These are phyloP conservation scores for Trametes coccinea DNA, from an alignment of 768 basidiomycete genomes.

Conservation along the genomic window DNA sequence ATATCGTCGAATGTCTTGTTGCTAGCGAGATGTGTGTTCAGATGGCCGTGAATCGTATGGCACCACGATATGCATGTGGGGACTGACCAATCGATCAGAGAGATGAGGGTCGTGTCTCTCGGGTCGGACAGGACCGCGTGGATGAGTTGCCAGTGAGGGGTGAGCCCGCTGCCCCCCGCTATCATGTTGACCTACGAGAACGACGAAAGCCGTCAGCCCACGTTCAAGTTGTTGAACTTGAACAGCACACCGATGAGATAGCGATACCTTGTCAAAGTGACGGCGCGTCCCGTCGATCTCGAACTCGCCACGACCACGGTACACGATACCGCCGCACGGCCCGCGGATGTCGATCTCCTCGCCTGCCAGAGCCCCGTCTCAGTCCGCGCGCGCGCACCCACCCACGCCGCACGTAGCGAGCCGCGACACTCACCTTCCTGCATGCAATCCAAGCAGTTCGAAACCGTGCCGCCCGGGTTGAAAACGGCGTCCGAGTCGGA, in stretches of 20 bases:
- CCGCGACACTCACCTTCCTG: slow-evolving; percentile 6
- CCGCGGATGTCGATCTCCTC: slow-evolving; percentile 28
- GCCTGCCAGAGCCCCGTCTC: slow-evolving; percentile 4
- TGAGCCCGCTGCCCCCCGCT: slow-evolving; percentile 27
- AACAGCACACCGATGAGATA: no score
- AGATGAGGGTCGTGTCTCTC: slow-evolving; percentile 20
- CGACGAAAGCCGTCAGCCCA: background rate
- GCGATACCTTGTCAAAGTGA: slow-evolving; percentile 22
- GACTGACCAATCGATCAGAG: slow-evolving; percentile 25
- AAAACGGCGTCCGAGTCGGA: slow-evolving; percentile 8
- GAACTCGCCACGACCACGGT: slow-evolving; percentile 23
- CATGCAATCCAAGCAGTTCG: slow-evolving; percentile 29
- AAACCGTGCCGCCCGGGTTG: slow-evolving; percentile 25
- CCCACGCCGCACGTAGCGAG: no score
- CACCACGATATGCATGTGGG: background rate
- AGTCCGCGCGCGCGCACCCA: background rate
- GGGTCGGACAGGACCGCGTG: slow-evolving; percentile 24
- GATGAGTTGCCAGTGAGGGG: slow-evolving; percentile 30
- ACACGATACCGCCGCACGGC: slow-evolving; percentile 24
- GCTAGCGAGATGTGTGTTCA: background rate
- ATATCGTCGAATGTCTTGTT: slow-evolving; percentile 28
- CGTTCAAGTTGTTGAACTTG: background rate
- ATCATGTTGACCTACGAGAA: slow-evolving; percentile 26
- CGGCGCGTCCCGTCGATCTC: slow-evolving; percentile 22
- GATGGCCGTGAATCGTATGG: no score